Percentiles rank a stretch among this genome's conserved stretches.
Evolutionary conservation across 2,329 filamentous ascomycete species (phyloP).

Genomic region (Colletotrichum limetticola): DNA sequence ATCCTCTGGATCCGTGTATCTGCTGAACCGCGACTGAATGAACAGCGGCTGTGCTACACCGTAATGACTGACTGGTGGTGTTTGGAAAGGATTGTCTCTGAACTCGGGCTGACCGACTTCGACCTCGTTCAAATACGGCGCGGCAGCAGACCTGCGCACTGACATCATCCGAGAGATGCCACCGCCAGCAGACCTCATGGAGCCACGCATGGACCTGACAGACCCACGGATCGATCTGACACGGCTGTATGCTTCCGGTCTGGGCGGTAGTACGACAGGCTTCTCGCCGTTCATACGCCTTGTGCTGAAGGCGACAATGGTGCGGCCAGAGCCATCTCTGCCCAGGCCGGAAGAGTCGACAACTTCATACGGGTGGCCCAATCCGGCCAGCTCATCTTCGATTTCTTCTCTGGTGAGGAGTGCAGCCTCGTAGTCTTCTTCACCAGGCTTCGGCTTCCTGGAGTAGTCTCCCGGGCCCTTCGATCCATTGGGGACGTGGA

Average conservation of each 20-base stretch:
- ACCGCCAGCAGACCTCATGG: conserved; percentile 14
- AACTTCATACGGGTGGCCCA: conserved; percentile 28
- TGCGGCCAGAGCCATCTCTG: conserved; percentile 22
- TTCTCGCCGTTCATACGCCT: conserved; percentile 19
- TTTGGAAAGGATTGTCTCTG: conserved; percentile 3
- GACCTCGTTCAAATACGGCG: conserved; percentile 15
- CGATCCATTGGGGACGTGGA: conserved; percentile 45
- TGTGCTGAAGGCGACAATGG: conserved; percentile 28
- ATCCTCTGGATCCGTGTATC: conserved; percentile 23
- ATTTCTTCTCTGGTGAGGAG: conserved; percentile 31
- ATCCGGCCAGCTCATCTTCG: conserved; percentile 14
- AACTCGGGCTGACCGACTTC: conserved; percentile 8
- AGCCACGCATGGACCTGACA: conserved; percentile 24
- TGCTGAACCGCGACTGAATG: conserved; percentile 28
- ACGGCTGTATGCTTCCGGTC: conserved; percentile 23
- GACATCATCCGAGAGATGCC: conserved; percentile 23
- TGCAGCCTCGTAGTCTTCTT: conserved; percentile 30
- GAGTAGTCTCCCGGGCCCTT: conserved; percentile 41
- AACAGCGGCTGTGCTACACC: conserved; percentile 22
- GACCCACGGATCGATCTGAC: conserved; percentile 21
- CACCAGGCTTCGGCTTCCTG: conserved; percentile 60
- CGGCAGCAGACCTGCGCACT: not conserved
- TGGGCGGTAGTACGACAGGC: conserved; percentile 12
- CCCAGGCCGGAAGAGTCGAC: conserved; percentile 29
- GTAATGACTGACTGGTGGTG: not conserved